These are phyloP conservation scores for Mycena metata DNA, from an alignment of 768 basidiomycete genomes.

Conservation along the genomic window DNA sequence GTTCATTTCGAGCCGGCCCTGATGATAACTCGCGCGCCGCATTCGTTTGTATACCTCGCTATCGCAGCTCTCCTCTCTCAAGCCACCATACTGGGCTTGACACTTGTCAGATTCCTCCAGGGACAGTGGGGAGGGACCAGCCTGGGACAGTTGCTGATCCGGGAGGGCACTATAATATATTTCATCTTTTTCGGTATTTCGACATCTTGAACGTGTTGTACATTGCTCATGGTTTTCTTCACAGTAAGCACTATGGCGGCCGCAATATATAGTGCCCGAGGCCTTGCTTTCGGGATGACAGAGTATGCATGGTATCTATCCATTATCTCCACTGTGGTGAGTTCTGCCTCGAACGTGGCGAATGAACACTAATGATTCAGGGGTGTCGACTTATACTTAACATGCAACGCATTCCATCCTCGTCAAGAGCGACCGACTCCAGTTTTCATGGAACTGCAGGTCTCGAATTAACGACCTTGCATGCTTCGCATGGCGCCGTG, in stretches of 20 bases:
- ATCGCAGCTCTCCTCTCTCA: constrained; percentile 28
- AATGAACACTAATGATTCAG: constrained; percentile 3
- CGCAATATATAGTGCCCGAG: constrained; percentile 13
- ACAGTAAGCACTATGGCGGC: constrained; percentile 19
- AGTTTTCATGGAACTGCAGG: not conserved
- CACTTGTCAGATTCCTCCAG: constrained; percentile 15
- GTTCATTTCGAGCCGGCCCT: constrained; percentile 21
- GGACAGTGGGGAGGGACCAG: constrained; percentile 33
- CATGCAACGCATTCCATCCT: constrained; percentile 30
- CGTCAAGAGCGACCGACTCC: not conserved
- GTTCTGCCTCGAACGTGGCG: not conserved
- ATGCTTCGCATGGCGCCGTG: too few species aligned
- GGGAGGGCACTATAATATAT: constrained; percentile 28
- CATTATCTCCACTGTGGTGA: constrained; percentile 21
- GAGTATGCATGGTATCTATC: constrained; percentile 33
- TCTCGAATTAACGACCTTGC: constrained; percentile 24
- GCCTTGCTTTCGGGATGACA: constrained; percentile 25
- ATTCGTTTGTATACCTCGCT: constrained; percentile 32
- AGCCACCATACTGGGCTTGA: constrained; percentile 28
- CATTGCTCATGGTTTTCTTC: not conserved
- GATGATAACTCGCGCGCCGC: constrained; percentile 12
- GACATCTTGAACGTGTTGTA: not conserved
- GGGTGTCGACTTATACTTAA: constrained; percentile 34
- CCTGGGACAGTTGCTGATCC: constrained; percentile 25
- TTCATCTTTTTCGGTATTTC: constrained; percentile 28